Percentiles rank a stretch among this genome's conserved stretches.
Conservation (phyloP, 345 rosid genomes). For the Rhodamnia argentea region DNA sequence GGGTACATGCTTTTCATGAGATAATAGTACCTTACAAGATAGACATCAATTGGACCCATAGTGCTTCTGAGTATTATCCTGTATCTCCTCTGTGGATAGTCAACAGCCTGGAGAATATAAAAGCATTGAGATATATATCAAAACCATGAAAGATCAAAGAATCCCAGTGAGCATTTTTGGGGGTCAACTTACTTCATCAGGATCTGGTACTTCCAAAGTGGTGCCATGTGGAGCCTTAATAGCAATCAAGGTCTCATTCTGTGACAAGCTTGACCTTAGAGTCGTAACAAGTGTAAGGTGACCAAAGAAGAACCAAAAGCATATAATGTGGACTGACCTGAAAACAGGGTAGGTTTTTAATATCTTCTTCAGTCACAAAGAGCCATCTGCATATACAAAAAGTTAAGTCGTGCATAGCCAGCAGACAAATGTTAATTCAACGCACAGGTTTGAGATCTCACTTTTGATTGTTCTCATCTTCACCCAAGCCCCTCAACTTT, state of each 20-base stretch:
- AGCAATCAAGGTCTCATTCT: conserved; percentile 95
- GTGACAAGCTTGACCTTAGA: conserved; percentile 9
- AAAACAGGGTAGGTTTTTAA: conserved; percentile 69
- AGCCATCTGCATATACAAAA: conserved; percentile 61
- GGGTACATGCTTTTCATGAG: background rate
- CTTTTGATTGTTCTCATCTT: conserved; percentile 75
- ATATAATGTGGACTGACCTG: conserved; percentile 29
- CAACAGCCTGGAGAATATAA: conserved; percentile 47
- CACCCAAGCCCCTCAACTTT: conserved; percentile 62
- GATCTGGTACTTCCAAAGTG: conserved; percentile 94
- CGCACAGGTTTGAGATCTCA: conserved; percentile 8
- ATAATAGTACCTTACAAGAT: conserved; percentile 67
- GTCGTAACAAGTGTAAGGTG: conserved; percentile 1
- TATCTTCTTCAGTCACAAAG: conserved; percentile 86
- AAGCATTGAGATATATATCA: conserved; percentile 14
- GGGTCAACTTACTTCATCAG: conserved; percentile 60
- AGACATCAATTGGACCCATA: conserved; percentile 96
- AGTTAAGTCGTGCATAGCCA: background rate
- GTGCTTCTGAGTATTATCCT: conserved; percentile 91
- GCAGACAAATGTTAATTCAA: background rate
- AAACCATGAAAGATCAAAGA: background rate
- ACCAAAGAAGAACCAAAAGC: background rate
- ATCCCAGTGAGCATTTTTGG: background rate
- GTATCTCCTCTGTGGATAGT: conserved; percentile 75
- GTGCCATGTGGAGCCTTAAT: conserved; percentile 99